These are phyloP conservation scores for Tanacetum coccineum DNA, from an alignment of 129 eudicot genomes.

Conservation along the genomic window DNA sequence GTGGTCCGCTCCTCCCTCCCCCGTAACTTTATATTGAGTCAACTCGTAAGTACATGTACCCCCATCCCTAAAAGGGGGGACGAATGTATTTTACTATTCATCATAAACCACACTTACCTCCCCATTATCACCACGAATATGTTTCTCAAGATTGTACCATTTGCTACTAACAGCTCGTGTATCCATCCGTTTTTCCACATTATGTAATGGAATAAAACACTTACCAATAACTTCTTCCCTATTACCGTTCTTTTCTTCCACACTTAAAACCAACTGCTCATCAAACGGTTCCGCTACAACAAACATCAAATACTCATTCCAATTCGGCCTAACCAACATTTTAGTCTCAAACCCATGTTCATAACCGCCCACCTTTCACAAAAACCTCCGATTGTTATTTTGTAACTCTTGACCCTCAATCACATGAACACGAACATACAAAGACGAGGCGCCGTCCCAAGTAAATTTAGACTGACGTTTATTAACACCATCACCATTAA, in stretches of 20 bases:
- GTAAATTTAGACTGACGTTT: slow-evolving; percentile 34
- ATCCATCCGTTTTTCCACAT: slow-evolving; percentile 31
- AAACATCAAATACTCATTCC: slow-evolving; percentile 38
- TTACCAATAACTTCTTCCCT: slow-evolving; percentile 30
- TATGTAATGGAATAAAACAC: slow-evolving; percentile 26
- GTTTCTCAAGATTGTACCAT: slow-evolving; percentile 36
- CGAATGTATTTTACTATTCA: slow-evolving; percentile 33
- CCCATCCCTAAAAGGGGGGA: no score
- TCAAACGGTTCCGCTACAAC: slow-evolving; percentile 37
- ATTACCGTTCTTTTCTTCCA: slow-evolving; percentile 28
- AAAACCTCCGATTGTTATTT: slow-evolving; percentile 3
- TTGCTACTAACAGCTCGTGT: slow-evolving; percentile 3
- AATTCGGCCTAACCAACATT: slow-evolving; percentile 14
- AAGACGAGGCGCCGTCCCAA: slow-evolving; percentile 34
- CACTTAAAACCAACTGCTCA: slow-evolving; percentile 25
- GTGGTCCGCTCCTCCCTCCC: slow-evolving; percentile 36
- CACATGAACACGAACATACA: slow-evolving; percentile 38
- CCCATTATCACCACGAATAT: slow-evolving; percentile 22
- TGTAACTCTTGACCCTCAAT: slow-evolving; percentile 35
- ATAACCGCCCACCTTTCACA: slow-evolving; percentile 27
- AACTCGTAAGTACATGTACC: slow-evolving; percentile 44
- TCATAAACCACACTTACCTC: slow-evolving; percentile 12
- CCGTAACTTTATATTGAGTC: slow-evolving; percentile 40
- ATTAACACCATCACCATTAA: slow-evolving; percentile 25
- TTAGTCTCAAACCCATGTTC: slow-evolving; percentile 30